Evolutionary conservation across 108 stramenopile species (phyloP), one percentile per base, ranked within the genome.

Genomic region (Fragilariopsis cylindrus): DNA sequence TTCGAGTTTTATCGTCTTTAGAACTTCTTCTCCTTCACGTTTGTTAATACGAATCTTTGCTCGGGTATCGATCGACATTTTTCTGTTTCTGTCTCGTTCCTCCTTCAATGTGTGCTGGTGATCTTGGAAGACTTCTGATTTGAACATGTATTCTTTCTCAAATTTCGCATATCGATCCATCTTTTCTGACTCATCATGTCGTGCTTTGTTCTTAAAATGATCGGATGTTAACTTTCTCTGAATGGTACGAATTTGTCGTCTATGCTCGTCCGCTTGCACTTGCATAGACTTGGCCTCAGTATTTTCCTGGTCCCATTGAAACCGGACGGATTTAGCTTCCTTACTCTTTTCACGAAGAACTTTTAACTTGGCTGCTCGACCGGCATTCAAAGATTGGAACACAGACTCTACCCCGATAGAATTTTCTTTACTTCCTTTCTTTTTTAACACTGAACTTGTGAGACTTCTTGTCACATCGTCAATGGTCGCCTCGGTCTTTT

Each of bases 91-190:
- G 47, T 92, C 89, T 65, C 81, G 80, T 50, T 85, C 82, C 55
- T 88, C 83, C 72, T 88, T 87, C n/a, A 95, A 72, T n/a, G 74
- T 83, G 74, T 87, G 77, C 53, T 91, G 84, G 47, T 94, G 92
- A 42, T 91, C 87, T n/a, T 86, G 89, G 74, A 82, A 86, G 12
- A 86, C 87, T 47, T 71, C 42, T 13, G 92, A 94, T 49, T 94
- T 94, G 79, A 91, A 94, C 48, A 87, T 60, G 18, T 80, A 78
- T 74, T 91, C 88, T 74, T 87, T 76, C 16, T 90, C 89, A 8
- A 90, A 62, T 48, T 79, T 74, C 46, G 87, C 75, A 43, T 85
- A 77, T 15, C 75, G 74, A 5, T 80, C 71, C 48, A 80, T 52
- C 41, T 69, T 64, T 40, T 80, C 5, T 53, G 79, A 72, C 41